phyloP scores from a whole-genome alignment of 2,329 filamentous ascomycete species.

The Paraphaeosphaeria minitans region DNA sequence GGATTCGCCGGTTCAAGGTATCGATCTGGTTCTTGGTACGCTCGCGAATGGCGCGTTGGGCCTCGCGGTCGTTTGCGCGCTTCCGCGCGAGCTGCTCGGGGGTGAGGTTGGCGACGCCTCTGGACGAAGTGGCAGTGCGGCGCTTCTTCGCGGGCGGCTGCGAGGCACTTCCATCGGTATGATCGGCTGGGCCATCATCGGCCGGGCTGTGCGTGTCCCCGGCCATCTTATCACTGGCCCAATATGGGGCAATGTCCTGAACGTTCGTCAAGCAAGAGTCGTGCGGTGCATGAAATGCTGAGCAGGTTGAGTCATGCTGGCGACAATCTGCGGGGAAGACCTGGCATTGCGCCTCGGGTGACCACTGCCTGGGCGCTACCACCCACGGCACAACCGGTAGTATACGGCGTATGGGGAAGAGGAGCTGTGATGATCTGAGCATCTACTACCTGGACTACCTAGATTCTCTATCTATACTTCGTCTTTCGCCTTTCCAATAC shows the following conservation, averaged over 20 bases:
- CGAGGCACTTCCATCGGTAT: slow-evolving; percentile 14
- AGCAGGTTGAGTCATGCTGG: slow-evolving; percentile 1
- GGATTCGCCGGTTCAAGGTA: slow-evolving; percentile 71
- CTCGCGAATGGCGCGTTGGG: slow-evolving; percentile 82
- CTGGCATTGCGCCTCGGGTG: not conserved
- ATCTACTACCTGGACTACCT: too few species aligned
- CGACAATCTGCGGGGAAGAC: not conserved
- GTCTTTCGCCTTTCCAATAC: not conserved
- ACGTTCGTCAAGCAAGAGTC: slow-evolving; percentile 8
- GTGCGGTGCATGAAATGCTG: slow-evolving; percentile 5
- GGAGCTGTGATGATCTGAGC: too few species aligned
- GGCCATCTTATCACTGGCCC: slow-evolving; percentile 16
- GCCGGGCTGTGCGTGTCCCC: slow-evolving; percentile 20
- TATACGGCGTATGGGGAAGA: not conserved
- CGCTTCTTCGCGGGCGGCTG: slow-evolving; percentile 37
- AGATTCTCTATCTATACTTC: too few species aligned
- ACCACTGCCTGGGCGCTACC: not conserved
- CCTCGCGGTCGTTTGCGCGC: slow-evolving; percentile 87
- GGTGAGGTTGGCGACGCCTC: slow-evolving; percentile 85
- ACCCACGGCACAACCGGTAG: not conserved
- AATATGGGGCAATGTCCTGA: slow-evolving; percentile 2
- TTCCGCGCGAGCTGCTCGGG: slow-evolving; percentile 89
- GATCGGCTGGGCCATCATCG: slow-evolving; percentile 9
- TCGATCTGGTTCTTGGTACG: slow-evolving; percentile 83
- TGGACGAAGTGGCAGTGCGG: slow-evolving; percentile 53